Evolutionary conservation across 2,329 filamentous ascomycete genomes (phyloP).

Genomic region (Fusarium gaditjirri): DNA sequence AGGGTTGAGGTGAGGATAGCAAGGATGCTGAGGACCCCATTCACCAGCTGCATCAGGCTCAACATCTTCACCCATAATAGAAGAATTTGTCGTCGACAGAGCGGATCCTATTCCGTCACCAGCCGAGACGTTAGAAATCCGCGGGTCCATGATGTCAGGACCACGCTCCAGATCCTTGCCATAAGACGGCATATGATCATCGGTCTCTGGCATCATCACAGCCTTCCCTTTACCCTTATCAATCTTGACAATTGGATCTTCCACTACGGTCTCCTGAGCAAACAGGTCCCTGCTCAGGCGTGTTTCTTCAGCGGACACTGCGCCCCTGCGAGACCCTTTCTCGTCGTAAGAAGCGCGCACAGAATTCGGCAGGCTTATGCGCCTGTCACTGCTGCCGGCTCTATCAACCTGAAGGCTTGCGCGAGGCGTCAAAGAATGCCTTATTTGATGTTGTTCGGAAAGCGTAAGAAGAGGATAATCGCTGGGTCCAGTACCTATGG

Average conservation of each 20-base stretch:
- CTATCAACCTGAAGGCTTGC: slow-evolving; percentile 64
- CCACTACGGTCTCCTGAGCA: slow-evolving; percentile 19
- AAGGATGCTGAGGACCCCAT: slow-evolving; percentile 95
- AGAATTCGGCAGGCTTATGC: slow-evolving; percentile 64
- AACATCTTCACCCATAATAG: slow-evolving; percentile 72
- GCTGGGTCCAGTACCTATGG: slow-evolving; percentile 53
- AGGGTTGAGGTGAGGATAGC: slow-evolving; percentile 91
- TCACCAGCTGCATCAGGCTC: slow-evolving; percentile 76
- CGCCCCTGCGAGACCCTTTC: slow-evolving; percentile 52
- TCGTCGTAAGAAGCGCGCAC: slow-evolving; percentile 65
- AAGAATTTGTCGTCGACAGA: slow-evolving; percentile 67
- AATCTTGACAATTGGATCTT: slow-evolving; percentile 39
- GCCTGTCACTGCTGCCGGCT: slow-evolving; percentile 57
- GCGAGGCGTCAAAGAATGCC: slow-evolving; percentile 56
- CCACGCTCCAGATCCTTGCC: slow-evolving; percentile 67
- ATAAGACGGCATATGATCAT: slow-evolving; percentile 51
- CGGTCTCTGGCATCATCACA: slow-evolving; percentile 56
- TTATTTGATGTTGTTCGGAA: slow-evolving; percentile 60
- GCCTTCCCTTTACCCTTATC: slow-evolving; percentile 65
- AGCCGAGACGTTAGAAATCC: slow-evolving; percentile 60
- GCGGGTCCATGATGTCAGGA: slow-evolving; percentile 56
- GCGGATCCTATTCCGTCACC: slow-evolving; percentile 65
- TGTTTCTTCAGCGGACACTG: slow-evolving; percentile 37
- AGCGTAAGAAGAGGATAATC: slow-evolving; percentile 64
- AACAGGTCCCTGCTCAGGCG: slow-evolving; percentile 28